Evolutionary conservation across 495 filamentous ascomycete species (phyloP).

Genomic region (Venustampulla echinocandica): DNA sequence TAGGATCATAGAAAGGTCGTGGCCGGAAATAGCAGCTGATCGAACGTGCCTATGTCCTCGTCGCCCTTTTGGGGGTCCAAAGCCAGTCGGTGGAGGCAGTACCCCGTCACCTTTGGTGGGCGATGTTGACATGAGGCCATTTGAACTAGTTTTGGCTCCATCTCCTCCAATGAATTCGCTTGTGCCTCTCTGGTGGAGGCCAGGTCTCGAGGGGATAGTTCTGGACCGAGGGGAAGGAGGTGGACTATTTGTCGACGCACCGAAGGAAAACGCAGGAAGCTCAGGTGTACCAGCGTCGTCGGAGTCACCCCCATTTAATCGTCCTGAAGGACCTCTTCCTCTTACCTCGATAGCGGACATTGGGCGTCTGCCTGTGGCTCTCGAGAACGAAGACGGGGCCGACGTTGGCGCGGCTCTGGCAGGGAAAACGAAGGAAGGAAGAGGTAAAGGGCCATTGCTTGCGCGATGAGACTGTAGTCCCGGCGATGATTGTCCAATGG

Average conservation of each 20-base stretch:
- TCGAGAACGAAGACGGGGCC: slow-evolving; percentile 36
- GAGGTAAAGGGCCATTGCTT: slow-evolving; percentile 43
- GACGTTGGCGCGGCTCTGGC: slow-evolving; percentile 29
- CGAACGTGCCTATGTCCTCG: slow-evolving; percentile 77
- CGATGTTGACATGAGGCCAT: slow-evolving; percentile 42
- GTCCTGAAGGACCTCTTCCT: not conserved
- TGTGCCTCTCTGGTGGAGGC: slow-evolving; percentile 60
- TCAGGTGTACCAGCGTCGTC: slow-evolving; percentile 19
- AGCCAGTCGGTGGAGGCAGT: slow-evolving; percentile 37
- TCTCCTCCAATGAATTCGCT: slow-evolving; percentile 78
- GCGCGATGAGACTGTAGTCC: slow-evolving; percentile 17
- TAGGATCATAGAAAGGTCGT: slow-evolving; percentile 68
- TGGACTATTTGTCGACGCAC: slow-evolving; percentile 38
- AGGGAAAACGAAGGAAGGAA: slow-evolving; percentile 67
- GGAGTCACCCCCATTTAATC: not conserved
- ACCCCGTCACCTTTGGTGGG: slow-evolving; percentile 53
- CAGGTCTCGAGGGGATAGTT: slow-evolving; percentile 32
- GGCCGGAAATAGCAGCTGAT: slow-evolving; percentile 78
- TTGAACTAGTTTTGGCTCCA: slow-evolving; percentile 23
- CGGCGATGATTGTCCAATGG: slow-evolving; percentile 9
- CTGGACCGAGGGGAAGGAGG: slow-evolving; percentile 33
- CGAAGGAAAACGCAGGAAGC: slow-evolving; percentile 59
- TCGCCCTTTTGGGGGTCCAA: slow-evolving; percentile 38
- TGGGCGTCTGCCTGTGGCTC: slow-evolving; percentile 37
- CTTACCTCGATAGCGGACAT: slow-evolving; percentile 35